phyloP scores from a whole-genome alignment of 129 eudicot genomes.

The Helianthus tuberosus region DNA sequence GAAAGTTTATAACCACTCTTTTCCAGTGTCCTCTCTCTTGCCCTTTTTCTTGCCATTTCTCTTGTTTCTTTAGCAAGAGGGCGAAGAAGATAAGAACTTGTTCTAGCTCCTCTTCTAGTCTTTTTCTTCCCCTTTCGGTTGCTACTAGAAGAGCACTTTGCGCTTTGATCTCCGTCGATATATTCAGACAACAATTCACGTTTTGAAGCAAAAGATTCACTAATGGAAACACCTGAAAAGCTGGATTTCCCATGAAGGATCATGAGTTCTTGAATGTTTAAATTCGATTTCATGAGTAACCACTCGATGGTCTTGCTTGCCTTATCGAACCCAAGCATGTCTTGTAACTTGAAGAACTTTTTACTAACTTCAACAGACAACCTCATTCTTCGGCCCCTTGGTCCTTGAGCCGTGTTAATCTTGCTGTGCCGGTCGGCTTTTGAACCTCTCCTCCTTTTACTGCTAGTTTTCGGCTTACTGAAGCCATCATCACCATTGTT shows the following conservation, averaged over 20 bases:
- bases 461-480: conserved; percentile 16
- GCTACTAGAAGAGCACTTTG: conserved; percentile 13
- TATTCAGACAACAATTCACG: conserved; percentile 39
- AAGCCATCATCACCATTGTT: conserved; percentile 5
- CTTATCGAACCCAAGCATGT: conserved; percentile 66
- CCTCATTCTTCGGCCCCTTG: conserved; percentile 66
- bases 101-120: conserved; percentile 30
- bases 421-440: conserved; percentile 77
- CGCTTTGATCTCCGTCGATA: background rate
- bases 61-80: conserved; percentile 58
- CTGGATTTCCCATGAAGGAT: background rate
- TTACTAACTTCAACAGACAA: conserved; percentile 43
- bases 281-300: conserved; percentile 53
- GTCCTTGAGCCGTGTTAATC: conserved; percentile 77
- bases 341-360: conserved; percentile 69
- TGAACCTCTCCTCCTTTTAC: conserved; percentile 19
- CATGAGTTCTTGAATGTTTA: conserved; percentile 52
- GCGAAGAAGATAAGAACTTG: conserved; percentile 31
- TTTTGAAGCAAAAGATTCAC: conserved; percentile 43
- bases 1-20: conserved; percentile 34
- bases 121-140: conserved; percentile 35
- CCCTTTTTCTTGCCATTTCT: conserved; percentile 64
- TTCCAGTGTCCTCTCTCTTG: conserved; percentile 71
- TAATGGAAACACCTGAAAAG: conserved; percentile 19
- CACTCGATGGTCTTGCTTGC: conserved; percentile 78